These are phyloP conservation scores for Phanerochaete carnosa DNA, from an alignment of 768 basidiomycete genomes.

Conservation along the genomic window DNA sequence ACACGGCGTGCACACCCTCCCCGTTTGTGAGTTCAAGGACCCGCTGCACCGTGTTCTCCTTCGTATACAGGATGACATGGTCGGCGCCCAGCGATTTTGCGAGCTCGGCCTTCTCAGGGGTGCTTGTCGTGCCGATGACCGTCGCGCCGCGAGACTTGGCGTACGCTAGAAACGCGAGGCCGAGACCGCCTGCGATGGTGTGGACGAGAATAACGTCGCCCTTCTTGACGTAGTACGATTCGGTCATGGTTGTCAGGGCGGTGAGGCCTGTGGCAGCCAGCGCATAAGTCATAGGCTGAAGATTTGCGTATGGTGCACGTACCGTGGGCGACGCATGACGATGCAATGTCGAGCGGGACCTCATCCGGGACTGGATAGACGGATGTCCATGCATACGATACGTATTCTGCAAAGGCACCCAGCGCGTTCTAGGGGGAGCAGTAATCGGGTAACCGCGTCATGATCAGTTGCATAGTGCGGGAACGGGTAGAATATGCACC, in stretches of 20 bases:
- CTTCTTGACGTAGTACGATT: constrained; percentile 80
- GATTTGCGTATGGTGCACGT: background rate
- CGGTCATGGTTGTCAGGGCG: constrained; percentile 71
- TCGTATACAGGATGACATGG: constrained; percentile 78
- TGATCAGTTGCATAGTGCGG: background rate
- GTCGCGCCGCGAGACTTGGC: constrained; percentile 72
- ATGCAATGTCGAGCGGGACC: constrained; percentile 52
- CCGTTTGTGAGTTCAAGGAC: constrained; percentile 76
- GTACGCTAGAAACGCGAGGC: constrained; percentile 63
- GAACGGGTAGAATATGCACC: constrained; percentile 35
- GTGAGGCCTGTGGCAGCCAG: constrained; percentile 48
- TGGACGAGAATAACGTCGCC: constrained; percentile 83
- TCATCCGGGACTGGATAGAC: constrained; percentile 59
- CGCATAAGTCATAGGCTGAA: background rate
- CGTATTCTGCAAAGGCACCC: constrained; percentile 67
- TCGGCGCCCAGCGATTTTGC: constrained; percentile 78
- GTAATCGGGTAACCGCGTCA: too few species aligned
- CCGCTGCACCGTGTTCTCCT: constrained; percentile 68
- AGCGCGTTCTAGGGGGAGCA: background rate
- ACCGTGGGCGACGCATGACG: background rate
- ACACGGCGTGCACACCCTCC: constrained; percentile 78
- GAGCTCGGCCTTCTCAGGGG: constrained; percentile 72
- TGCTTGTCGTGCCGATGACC: constrained; percentile 91
- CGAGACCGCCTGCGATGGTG: constrained; percentile 90
- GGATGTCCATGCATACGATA: constrained; percentile 56